Evolutionary conservation across 202 grass and related monocot species (phyloP), one percentile per base, ranked within the genome.

Genomic region (Setaria viridis): DNA sequence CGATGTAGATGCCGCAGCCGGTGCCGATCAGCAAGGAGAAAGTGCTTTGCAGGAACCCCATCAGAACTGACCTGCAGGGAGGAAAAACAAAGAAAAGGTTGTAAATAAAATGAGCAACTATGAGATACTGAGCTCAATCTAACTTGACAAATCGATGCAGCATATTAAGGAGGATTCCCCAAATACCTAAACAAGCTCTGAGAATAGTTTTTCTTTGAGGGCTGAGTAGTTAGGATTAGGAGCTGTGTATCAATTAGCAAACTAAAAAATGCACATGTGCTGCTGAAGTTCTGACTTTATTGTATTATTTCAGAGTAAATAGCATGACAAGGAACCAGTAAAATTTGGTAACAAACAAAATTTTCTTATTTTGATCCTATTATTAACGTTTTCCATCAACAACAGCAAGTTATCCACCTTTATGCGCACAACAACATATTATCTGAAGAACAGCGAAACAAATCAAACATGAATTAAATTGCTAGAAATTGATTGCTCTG

Each of bases 1-100:
- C 92, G 41, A 97, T 85, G 88, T 97, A 97, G 70, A 97, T 88
- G 47, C 95, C 95, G 1, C 70, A 92, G 14, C 89, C 89, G 0
- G 87, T 85, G 14, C 95, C 95, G 2, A 94, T 12, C 76, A 93
- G 46, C 71, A 94, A 84, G 5, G 95, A 93, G 67, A 94, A 90
- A 54, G 86, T 93, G 87, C n/a, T 97, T 72, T 68, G 79, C 15
- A 97, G 57, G 77, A 97, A 74, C 4, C 90, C 94, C 92, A 97
- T 97, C 48, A 4, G 30, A 34, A 48, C 67, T 78, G 42, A 58
- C 50, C 88, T 91, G 88, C 55, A 85, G 16, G 46, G 25, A 9
- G 41, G 39, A 41, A 49, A 63, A 49, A 45, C 16, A 30, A 33
- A 55, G 53, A 60, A 20, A 76, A 56, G 1, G 42, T 1, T 72